phyloP scores from a whole-genome alignment of 73 alveolate genomes.

The Symbiodinium natans region DNA sequence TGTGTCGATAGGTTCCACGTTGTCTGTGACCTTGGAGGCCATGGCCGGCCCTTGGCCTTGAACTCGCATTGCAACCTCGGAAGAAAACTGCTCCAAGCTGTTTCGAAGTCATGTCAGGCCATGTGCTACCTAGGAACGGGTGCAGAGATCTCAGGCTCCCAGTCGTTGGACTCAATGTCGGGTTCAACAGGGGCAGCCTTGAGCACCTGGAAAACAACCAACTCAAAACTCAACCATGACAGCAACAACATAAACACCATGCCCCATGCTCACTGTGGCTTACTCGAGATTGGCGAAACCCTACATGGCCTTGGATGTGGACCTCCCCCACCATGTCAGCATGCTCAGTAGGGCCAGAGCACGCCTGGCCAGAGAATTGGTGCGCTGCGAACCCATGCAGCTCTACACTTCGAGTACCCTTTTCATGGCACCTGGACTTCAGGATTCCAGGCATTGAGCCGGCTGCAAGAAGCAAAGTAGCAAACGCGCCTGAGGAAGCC shows the following conservation, averaged over 20 bases:
- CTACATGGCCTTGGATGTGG: conserved; percentile 7
- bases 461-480: too few species aligned
- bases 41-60: not conserved
- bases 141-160: conserved; percentile 15
- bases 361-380: conserved; percentile 1
- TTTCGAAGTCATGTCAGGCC: too few species aligned
- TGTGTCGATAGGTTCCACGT: too few species aligned
- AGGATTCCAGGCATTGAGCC: too few species aligned
- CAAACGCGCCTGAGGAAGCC: conserved; percentile 19
- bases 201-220: not conserved
- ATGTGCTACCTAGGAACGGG: not conserved
- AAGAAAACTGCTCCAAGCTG: too few species aligned
- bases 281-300: too few species aligned
- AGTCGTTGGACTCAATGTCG: not conserved
- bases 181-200: not conserved
- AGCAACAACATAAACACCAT: not conserved
- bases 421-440: too few species aligned
- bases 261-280: too few species aligned
- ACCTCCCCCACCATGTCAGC: conserved; percentile 5
- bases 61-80: not conserved
- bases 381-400: too few species aligned
- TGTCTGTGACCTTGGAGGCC: too few species aligned
- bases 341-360: not conserved
- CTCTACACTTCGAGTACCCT: too few species aligned
- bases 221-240: too few species aligned